phyloP scores from a whole-genome alignment of 2,329 filamentous ascomycete species.

The Dothideomycetes sp. region DNA sequence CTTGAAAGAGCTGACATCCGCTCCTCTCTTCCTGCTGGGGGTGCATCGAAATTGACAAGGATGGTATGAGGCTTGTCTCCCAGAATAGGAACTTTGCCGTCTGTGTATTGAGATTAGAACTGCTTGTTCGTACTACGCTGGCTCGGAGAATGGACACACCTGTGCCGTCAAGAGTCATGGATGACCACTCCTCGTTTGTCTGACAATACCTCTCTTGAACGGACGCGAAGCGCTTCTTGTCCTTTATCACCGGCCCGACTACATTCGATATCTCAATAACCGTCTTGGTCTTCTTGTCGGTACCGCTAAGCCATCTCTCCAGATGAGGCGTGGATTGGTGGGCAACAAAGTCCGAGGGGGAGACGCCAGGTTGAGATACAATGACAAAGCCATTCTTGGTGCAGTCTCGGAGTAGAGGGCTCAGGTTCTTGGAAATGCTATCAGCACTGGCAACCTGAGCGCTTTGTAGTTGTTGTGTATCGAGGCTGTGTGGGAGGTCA shows the following conservation, averaged over 20 bases:
- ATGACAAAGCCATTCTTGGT: conserved; percentile 28
- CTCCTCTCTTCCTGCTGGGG: neutral
- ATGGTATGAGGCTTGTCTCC: neutral
- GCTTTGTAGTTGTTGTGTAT: conserved; percentile 11
- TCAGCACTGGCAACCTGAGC: conserved; percentile 17
- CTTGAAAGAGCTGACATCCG: neutral
- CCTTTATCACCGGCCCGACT: conserved; percentile 3
- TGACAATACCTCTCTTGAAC: neutral
- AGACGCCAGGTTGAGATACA: conserved; percentile 65
- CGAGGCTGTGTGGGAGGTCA: conserved; percentile 8
- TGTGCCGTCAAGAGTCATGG: conserved; percentile 1
- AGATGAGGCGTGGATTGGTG: conserved; percentile 42
- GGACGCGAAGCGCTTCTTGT: neutral
- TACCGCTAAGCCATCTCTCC: conserved; percentile 38
- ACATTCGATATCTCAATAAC: conserved; percentile 1
- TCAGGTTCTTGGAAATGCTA: conserved; percentile 12
- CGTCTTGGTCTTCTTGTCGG: conserved; percentile 3
- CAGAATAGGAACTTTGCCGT: neutral
- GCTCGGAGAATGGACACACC: conserved; percentile 3
- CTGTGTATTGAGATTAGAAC: neutral
- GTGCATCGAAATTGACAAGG: neutral
- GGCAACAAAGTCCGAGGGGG: conserved; percentile 54
- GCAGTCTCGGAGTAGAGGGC: conserved; percentile 2
- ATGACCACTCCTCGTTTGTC: neutral
- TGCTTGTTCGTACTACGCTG: no score